Conservation (phyloP, 1,139 yeast species). For the Saccharomyces hybrid region DNA sequence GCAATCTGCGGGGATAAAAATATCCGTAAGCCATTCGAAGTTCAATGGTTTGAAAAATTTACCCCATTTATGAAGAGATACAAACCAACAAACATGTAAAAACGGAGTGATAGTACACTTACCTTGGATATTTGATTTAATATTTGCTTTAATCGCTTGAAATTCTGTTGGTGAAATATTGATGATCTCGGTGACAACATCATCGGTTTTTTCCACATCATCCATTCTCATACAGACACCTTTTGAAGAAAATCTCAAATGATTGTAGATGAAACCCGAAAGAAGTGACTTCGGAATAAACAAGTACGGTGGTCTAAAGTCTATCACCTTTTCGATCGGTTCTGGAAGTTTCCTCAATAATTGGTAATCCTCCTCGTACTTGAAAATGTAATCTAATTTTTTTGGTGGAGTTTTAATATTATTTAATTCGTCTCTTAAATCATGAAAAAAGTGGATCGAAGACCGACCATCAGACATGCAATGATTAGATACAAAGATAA, state of each 20-base stretch:
- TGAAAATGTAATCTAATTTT: constrained; percentile 1
- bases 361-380: constrained; percentile 1
- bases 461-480: constrained; percentile 9
- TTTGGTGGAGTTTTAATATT: not conserved
- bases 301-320: not conserved
- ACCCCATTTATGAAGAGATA: constrained; percentile 6
- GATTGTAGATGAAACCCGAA: not conserved
- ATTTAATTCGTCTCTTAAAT: constrained; percentile 5
- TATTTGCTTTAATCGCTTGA: constrained; percentile 1
- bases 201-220: not conserved
- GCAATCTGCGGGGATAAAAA: constrained; percentile 7
- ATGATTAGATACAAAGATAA: constrained; percentile 10
- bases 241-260: constrained; percentile 3
- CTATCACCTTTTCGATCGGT: constrained; percentile 4
- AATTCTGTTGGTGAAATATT: not conserved
- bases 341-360: constrained; percentile 3
- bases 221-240: constrained; percentile 1
- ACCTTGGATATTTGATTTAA: constrained; percentile 4
- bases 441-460: constrained; percentile 8
- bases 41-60: constrained; percentile 5
- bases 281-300: not conserved
- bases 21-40: constrained; percentile 6
- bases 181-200: not conserved
- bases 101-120: constrained; percentile 10
- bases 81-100: constrained; percentile 13